Evolutionary conservation across 345 rosid species (phyloP).

Genomic region (Microthlaspi erraticum): DNA sequence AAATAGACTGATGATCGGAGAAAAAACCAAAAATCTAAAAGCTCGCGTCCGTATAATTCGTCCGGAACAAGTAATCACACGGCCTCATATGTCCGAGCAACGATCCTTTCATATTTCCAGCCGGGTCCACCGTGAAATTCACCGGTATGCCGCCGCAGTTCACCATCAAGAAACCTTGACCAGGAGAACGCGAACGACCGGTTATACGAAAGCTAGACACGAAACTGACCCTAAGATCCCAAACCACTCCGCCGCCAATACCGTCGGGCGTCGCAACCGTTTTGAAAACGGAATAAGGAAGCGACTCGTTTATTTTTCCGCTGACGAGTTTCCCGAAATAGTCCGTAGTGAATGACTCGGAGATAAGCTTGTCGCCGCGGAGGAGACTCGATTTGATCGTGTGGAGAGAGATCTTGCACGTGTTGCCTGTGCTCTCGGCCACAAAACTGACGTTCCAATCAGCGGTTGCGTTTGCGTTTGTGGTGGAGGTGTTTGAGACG

Average conservation of each 20-base stretch:
- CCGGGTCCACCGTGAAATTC: background rate
- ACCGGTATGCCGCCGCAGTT: conserved; percentile 10
- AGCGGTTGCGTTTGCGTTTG: conserved; percentile 1
- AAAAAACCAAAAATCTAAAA: background rate
- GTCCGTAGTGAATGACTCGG: background rate
- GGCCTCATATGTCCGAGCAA: conserved; percentile 9
- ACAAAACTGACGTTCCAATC: conserved; percentile 20
- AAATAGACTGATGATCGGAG: too few species aligned
- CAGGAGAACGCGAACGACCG: background rate
- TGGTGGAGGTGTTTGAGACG: background rate
- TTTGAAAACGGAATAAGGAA: background rate
- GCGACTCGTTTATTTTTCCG: background rate
- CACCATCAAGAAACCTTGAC: conserved; percentile 14
- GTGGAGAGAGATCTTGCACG: background rate
- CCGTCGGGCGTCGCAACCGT: background rate
- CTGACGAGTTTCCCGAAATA: background rate
- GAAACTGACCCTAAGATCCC: background rate
- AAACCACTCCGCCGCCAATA: background rate
- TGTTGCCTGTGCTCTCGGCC: background rate
- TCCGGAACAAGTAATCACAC: conserved; percentile 12
- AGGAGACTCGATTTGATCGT: background rate
- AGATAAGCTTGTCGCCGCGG: conserved; percentile 5
- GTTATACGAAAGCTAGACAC: background rate
- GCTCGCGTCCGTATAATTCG: background rate
- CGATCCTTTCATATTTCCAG: background rate